Percentiles rank a stretch among this genome's conserved stretches.
phyloP scores from a whole-genome alignment of 176 grass and related monocot species.

The Eleusine indica region DNA sequence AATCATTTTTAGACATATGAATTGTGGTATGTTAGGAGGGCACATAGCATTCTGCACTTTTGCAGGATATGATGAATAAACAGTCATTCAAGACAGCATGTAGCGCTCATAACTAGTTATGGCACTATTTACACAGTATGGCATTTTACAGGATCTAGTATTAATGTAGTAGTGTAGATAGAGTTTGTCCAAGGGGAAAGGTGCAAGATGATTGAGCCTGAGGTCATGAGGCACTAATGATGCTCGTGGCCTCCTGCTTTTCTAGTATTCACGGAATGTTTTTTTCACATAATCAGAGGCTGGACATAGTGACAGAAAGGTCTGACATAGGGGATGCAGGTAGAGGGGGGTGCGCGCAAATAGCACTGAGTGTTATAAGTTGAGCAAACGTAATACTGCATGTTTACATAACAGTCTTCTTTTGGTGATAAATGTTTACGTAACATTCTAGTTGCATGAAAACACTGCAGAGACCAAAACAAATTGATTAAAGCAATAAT shows the following conservation, averaged over 20 bases:
- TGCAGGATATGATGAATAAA: not conserved
- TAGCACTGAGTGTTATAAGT: too few species aligned
- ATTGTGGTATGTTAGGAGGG: not conserved
- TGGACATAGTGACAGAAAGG: too few species aligned
- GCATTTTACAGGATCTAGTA: not conserved
- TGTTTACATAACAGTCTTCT: too few species aligned
- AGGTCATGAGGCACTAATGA: too few species aligned
- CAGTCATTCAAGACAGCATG: too few species aligned
- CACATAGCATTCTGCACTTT: not conserved
- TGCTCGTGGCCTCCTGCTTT: too few species aligned
- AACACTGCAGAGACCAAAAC: not conserved
- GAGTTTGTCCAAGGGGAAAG: not conserved
- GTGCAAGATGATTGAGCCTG: not conserved
- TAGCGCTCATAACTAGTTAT: not conserved
- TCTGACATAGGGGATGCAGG: too few species aligned
- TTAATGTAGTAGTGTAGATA: not conserved
- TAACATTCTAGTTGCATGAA: not conserved
- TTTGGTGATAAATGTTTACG: not conserved
- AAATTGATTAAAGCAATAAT: not conserved
- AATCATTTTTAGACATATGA: not conserved
- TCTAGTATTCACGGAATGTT: too few species aligned
- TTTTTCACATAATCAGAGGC: too few species aligned
- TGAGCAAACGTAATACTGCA: too few species aligned
- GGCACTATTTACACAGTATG: not conserved
- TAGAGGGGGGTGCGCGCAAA: too few species aligned